Percentiles rank a stretch among this genome's conserved stretches.
phyloP scores from a whole-genome alignment of 495 filamentous ascomycete genomes.

The Penicillium salamii region DNA sequence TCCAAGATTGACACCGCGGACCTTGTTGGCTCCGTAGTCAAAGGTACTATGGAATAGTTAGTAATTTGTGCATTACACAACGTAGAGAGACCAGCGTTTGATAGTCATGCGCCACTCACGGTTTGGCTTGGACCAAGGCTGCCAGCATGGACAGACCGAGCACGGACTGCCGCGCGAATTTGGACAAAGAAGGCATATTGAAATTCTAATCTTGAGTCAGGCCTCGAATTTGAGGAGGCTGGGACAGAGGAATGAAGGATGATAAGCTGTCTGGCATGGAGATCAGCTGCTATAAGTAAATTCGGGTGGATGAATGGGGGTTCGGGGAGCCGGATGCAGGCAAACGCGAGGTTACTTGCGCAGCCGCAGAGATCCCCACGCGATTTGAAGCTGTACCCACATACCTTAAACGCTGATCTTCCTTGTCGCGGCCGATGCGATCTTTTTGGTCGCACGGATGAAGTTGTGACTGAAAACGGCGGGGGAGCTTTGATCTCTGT shows the following conservation, averaged over 20 bases:
- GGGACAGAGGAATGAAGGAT: conserved; percentile 25
- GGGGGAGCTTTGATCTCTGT: conserved; percentile 4
- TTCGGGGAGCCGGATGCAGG: conserved; percentile 17
- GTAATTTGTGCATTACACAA: not conserved
- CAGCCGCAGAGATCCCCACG: conserved; percentile 13
- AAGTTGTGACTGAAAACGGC: conserved; percentile 20
- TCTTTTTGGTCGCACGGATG: conserved; percentile 3
- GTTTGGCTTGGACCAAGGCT: conserved; percentile 31
- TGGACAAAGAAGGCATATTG: conserved; percentile 36
- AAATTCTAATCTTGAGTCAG: conserved; percentile 11
- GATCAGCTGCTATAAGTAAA: conserved; percentile 40
- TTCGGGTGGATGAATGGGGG: conserved; percentile 10
- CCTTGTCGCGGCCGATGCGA: not conserved
- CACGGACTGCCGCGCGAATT: conserved; percentile 28
- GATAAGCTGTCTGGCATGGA: conserved; percentile 32
- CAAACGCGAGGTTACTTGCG: not conserved
- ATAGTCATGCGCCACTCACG: conserved; percentile 27
- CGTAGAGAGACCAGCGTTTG: not conserved
- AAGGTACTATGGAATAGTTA: conserved; percentile 30
- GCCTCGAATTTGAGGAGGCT: conserved; percentile 21
- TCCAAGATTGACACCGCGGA: conserved; percentile 57
- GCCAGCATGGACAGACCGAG: conserved; percentile 34
- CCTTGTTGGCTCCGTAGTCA: conserved; percentile 43
- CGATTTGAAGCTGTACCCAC: conserved; percentile 2
- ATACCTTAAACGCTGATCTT: conserved; percentile 17